Evolutionary conservation across 83 land plant species (phyloP).

Genomic region (Larix sibirica): DNA sequence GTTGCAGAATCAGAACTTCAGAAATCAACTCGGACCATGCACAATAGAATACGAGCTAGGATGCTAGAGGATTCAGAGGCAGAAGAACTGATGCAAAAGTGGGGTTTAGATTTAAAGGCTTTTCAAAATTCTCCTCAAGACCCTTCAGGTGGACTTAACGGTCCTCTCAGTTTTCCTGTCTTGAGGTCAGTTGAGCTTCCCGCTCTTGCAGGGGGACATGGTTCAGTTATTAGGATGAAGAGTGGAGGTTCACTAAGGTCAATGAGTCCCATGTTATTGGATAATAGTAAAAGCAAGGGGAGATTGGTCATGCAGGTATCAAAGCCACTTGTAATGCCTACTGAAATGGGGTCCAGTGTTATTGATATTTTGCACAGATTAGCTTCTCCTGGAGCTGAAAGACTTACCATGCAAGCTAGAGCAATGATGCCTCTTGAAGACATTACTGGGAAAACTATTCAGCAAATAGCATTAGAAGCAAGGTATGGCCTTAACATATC

Average conservation of each 20-base stretch:
- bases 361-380: conserved; percentile 39
- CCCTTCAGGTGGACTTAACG: conserved; percentile 1
- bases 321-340: conserved; percentile 47
- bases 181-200: too few relatives aligned
- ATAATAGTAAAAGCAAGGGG: conserved; percentile 17
- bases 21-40: conserved; percentile 26
- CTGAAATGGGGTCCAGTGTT: conserved; percentile 35
- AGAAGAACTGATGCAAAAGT: conserved; percentile 29
- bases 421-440: conserved; percentile 55
- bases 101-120: conserved; percentile 25
- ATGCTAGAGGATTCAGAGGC: conserved; percentile 33
- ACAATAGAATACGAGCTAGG: conserved; percentile 27
- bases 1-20: background rate
- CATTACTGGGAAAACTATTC: conserved; percentile 37
- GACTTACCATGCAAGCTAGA: conserved; percentile 42
- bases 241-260: conserved; percentile 47
- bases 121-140: conserved; percentile 15
- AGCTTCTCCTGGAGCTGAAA: conserved; percentile 43
- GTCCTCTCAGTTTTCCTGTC: conserved; percentile 9
- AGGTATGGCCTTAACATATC: conserved; percentile 10
- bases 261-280: conserved; percentile 33
- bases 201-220: too few relatives aligned
- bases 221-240: conserved; percentile 18
- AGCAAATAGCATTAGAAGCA: conserved; percentile 29
- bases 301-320: conserved; percentile 42